Conservation (phyloP, 768 basidiomycete genomes). For the Lactarius hengduanensis region DNA sequence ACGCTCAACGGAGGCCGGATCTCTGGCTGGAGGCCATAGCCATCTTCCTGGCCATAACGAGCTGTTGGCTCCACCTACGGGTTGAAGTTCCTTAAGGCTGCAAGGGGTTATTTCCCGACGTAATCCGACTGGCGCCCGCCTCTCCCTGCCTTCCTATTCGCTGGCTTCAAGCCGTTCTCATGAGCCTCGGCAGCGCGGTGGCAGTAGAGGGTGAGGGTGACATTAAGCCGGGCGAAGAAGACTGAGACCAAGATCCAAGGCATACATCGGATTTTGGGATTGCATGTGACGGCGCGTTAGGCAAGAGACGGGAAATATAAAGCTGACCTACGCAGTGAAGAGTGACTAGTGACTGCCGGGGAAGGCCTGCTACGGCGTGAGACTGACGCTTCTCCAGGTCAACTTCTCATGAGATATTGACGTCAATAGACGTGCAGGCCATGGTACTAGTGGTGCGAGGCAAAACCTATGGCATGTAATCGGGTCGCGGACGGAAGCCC, state of each 20-base stretch:
- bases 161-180: neutral
- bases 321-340: constrained; percentile 1
- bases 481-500: constrained; percentile 4
- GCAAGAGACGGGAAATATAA: neutral
- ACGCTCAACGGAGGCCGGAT: neutral
- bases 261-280: neutral
- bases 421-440: constrained; percentile 10
- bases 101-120: neutral
- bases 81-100: neutral
- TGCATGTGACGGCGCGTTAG: neutral
- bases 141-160: neutral
- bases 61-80: neutral
- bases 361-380: neutral
- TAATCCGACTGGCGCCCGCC: neutral
- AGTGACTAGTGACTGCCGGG: neutral
- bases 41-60: neutral
- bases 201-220: neutral
- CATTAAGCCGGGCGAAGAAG: neutral
- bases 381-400: neutral
- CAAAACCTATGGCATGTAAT: constrained; percentile 1
- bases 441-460: constrained; percentile 15
- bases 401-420: constrained; percentile 6
- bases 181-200: neutral
- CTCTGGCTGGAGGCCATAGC: neutral
- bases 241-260: neutral